A percentile compares a stretch with the other conserved stretches of the same genome.
phyloP scores from a whole-genome alignment of 1,139 yeast species.

The Pneumocystis oryctolagi region DNA sequence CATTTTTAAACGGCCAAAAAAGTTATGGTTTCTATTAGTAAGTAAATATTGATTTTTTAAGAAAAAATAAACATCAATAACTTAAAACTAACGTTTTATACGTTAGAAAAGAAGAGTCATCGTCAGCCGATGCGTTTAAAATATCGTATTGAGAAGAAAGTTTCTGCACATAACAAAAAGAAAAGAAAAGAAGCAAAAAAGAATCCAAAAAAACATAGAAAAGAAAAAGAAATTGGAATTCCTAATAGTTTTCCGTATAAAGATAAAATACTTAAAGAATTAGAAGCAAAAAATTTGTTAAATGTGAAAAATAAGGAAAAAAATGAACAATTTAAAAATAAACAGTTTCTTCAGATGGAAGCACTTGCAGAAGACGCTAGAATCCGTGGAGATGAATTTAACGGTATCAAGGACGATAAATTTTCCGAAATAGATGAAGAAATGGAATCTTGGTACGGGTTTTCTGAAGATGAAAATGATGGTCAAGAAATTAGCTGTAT shows the following conservation, averaged over 20 bases:
- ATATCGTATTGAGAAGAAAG: conserved; percentile 91
- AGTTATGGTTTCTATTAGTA: neutral
- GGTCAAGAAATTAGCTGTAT: conserved; percentile 17
- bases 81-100: neutral
- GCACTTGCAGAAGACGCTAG: conserved; percentile 85
- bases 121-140: conserved; percentile 82
- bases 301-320: conserved; percentile 43
- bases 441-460: conserved; percentile 32
- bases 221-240: conserved; percentile 79
- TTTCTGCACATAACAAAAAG: conserved; percentile 80
- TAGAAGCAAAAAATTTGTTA: conserved; percentile 53
- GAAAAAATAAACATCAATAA: neutral
- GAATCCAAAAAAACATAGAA: conserved; percentile 83
- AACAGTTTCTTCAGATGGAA: conserved; percentile 39
- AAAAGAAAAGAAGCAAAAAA: conserved; percentile 68
- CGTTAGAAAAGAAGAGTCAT: neutral
- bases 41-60: neutral
- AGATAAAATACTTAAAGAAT: conserved; percentile 62
- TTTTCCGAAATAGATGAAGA: conserved; percentile 26
- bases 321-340: conserved; percentile 17
- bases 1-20: neutral
- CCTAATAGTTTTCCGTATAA: conserved; percentile 92
- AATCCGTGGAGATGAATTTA: conserved; percentile 45
- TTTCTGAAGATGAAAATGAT: conserved; percentile 20
- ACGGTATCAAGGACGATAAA: conserved; percentile 29